Conservation (phyloP, 1,284 basidiomycete species). For the Cerrena zonata region DNA sequence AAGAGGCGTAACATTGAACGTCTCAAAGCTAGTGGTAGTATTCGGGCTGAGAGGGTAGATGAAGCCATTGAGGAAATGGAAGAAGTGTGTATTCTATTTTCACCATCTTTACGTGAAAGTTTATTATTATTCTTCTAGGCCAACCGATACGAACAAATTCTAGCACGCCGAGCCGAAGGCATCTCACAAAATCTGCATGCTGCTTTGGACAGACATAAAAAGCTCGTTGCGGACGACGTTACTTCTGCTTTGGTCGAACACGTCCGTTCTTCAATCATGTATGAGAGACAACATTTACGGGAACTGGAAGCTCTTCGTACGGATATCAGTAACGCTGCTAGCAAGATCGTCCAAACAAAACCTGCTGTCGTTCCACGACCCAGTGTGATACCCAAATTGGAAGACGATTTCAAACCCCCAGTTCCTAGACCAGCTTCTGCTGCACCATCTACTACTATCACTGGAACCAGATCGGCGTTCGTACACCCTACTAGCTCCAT, state of each 20-base stretch:
- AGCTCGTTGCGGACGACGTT: conserved; percentile 83
- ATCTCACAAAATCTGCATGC: conserved; percentile 88
- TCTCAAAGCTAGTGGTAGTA: conserved; percentile 81
- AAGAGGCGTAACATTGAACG: conserved; percentile 87
- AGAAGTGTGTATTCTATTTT: conserved; percentile 52
- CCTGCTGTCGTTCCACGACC: conserved; percentile 53
- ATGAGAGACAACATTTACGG: conserved; percentile 79
- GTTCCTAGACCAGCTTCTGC: conserved; percentile 30
- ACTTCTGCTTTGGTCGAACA: conserved; percentile 84
- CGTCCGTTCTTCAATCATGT: conserved; percentile 83
- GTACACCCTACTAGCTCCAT: conserved; percentile 2
- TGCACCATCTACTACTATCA: conserved; percentile 15
- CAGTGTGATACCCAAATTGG: conserved; percentile 53
- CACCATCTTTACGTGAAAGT: not conserved
- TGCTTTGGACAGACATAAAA: conserved; percentile 77
- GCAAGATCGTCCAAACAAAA: conserved; percentile 45
- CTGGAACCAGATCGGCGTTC: conserved; percentile 7
- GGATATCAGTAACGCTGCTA: conserved; percentile 66
- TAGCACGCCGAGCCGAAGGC: conserved; percentile 76
- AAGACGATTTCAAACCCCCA: conserved; percentile 48
- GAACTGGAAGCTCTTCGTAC: conserved; percentile 81
- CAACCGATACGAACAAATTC: conserved; percentile 77
- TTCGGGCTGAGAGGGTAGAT: conserved; percentile 81
- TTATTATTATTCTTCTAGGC: conserved; percentile 46
- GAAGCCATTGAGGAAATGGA: conserved; percentile 91